Conservation (phyloP, 179 eudicot species). For the Spinacia oleracea region DNA sequence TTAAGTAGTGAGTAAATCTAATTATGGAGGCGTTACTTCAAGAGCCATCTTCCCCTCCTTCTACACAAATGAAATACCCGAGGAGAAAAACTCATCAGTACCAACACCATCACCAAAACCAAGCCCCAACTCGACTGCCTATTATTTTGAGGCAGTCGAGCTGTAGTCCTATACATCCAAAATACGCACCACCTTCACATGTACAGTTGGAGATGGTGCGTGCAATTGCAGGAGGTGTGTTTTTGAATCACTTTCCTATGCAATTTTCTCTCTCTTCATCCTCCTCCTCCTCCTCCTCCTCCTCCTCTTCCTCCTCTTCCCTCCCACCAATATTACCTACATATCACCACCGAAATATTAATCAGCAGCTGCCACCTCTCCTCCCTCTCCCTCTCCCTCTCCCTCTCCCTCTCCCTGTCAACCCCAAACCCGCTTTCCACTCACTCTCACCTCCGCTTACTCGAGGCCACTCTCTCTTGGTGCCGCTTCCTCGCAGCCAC, state of each 20-base stretch:
- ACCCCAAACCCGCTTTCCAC: slow-evolving; percentile 11
- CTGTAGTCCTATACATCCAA: background rate
- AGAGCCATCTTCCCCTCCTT: background rate
- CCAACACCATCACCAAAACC: background rate
- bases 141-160: background rate
- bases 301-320: no score
- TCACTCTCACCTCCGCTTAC: slow-evolving; percentile 6
- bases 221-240: slow-evolving; percentile 10
- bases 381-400: no score
- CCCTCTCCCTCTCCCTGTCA: slow-evolving; percentile 30
- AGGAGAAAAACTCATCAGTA: background rate
- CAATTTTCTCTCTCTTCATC: slow-evolving; percentile 1
- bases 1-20: no score
- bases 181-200: background rate
- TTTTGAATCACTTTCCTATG: slow-evolving; percentile 12
- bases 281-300: no score
- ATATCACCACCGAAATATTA: background rate
- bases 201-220: slow-evolving; percentile 17
- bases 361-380: background rate
- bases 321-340: no score
- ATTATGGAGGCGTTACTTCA: background rate
- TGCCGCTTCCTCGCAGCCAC: background rate
- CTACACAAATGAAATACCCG: background rate
- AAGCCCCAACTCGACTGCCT: background rate
- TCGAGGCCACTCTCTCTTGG: background rate